Evolutionary conservation across 2,329 filamentous ascomycete species (phyloP).

Genomic region (Trichophyton schoenleinii): DNA sequence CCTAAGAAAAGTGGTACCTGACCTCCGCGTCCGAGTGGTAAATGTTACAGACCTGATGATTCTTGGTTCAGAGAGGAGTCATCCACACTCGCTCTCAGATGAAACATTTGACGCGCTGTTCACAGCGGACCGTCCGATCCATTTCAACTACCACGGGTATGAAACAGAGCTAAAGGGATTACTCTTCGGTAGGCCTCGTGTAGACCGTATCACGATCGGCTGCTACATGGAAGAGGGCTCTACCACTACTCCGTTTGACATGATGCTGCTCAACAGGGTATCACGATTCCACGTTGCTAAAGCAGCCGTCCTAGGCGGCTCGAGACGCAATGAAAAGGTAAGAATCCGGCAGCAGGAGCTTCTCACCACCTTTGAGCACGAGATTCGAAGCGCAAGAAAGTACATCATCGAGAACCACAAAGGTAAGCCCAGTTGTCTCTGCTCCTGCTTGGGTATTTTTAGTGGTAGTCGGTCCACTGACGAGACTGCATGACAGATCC

Average conservation of each 20-base stretch:
- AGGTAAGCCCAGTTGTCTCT: constrained; percentile 29
- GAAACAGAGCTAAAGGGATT: constrained; percentile 47
- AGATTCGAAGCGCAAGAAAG: constrained; percentile 38
- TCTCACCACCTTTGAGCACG: constrained; percentile 37
- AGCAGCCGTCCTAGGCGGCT: constrained; percentile 40
- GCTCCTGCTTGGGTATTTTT: not conserved
- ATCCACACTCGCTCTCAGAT: constrained; percentile 46
- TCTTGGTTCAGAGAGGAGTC: constrained; percentile 41
- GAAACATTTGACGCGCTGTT: constrained; percentile 46
- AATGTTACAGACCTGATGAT: constrained; percentile 58
- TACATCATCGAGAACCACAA: constrained; percentile 43
- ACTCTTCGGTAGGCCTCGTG: constrained; percentile 44
- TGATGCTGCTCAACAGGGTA: constrained; percentile 53
- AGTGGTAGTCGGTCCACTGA: not conserved
- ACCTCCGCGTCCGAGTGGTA: constrained; percentile 47
- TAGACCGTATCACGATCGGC: constrained; percentile 43
- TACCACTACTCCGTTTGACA: constrained; percentile 57
- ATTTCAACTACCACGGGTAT: constrained; percentile 60
- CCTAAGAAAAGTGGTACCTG: constrained; percentile 38
- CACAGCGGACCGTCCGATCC: constrained; percentile 42
- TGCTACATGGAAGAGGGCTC: constrained; percentile 54
- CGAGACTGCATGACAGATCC: constrained; percentile 31
- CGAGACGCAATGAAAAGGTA: constrained; percentile 38
- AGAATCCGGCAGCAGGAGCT: constrained; percentile 35
- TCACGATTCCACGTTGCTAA: constrained; percentile 49